Evolutionary conservation across 1,139 yeast genomes (phyloP).

Genomic region (Yamadazyma oceani): DNA sequence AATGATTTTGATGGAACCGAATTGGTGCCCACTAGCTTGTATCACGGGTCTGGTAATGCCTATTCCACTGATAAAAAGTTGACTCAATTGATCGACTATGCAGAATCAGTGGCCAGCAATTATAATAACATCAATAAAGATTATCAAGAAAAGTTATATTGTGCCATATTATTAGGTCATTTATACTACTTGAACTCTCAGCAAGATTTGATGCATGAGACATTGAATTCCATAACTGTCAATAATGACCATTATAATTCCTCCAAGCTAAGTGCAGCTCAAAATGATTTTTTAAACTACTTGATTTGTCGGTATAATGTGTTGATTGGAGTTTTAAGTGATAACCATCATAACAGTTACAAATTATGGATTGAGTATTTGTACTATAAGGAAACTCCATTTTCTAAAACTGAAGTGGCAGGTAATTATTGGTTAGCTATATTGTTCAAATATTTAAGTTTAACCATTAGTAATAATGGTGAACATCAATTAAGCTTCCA

Average conservation of each 20-base stretch:
- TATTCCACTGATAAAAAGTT: slow-evolving; percentile 25
- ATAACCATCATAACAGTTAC: slow-evolving; percentile 16
- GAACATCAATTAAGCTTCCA: slow-evolving; percentile 20
- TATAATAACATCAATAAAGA: slow-evolving; percentile 26
- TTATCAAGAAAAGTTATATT: slow-evolving; percentile 36
- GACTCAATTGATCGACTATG: slow-evolving; percentile 29
- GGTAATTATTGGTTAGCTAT: slow-evolving; percentile 43
- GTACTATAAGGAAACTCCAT: slow-evolving; percentile 25
- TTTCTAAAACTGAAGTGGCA: slow-evolving; percentile 35
- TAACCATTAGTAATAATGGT: slow-evolving; percentile 24
- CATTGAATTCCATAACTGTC: slow-evolving; percentile 19
- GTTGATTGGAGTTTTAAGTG: slow-evolving; percentile 30
- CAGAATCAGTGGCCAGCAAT: slow-evolving; percentile 29
- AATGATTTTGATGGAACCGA: slow-evolving; percentile 33
- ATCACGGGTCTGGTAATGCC: slow-evolving; percentile 17
- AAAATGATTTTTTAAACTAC: slow-evolving; percentile 31
- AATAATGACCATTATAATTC: slow-evolving; percentile 15
- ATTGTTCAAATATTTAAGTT: slow-evolving; percentile 27
- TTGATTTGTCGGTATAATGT: slow-evolving; percentile 39
- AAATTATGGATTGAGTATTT: slow-evolving; percentile 37
- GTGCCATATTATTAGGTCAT: slow-evolving; percentile 36
- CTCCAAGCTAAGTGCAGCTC: slow-evolving; percentile 13
- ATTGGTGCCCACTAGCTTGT: slow-evolving; percentile 22
- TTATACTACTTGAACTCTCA: slow-evolving; percentile 34
- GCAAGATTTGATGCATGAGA: slow-evolving; percentile 21